Evolutionary conservation across 768 basidiomycete genomes (phyloP).

Genomic region (Coprinellus aureogranulatus): DNA sequence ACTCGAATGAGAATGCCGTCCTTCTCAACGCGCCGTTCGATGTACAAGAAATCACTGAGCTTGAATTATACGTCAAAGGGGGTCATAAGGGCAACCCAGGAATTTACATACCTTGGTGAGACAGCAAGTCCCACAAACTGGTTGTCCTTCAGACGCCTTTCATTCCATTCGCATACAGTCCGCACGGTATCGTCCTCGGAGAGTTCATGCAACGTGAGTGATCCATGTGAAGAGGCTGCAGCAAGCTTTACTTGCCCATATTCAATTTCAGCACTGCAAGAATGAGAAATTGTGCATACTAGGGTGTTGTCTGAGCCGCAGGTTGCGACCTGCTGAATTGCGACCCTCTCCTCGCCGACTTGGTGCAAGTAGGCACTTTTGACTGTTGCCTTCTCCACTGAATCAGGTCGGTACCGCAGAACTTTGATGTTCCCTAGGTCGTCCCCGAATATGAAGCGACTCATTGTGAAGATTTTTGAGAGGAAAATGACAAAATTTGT

Average conservation of each 20-base stretch:
- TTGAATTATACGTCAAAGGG: constrained; percentile 16
- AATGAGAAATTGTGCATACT: constrained; percentile 31
- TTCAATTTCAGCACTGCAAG: constrained; percentile 2
- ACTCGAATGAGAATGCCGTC: constrained; percentile 30
- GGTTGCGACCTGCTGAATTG: constrained; percentile 31
- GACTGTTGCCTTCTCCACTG: constrained; percentile 29
- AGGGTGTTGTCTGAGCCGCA: constrained; percentile 28
- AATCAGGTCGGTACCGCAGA: constrained; percentile 39
- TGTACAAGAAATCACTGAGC: constrained; percentile 66
- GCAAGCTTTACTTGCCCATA: constrained; percentile 56
- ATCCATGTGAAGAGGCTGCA: constrained; percentile 63
- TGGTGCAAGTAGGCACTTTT: constrained; percentile 32
- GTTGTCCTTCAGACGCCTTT: constrained; percentile 55
- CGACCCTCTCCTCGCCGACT: constrained; percentile 19
- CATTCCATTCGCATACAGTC: constrained; percentile 55
- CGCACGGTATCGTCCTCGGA: constrained; percentile 41
- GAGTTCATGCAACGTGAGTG: constrained; percentile 42
- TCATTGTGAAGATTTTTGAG: constrained; percentile 38
- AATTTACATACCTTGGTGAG: constrained; percentile 49
- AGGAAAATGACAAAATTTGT: constrained; percentile 1
- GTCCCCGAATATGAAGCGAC: constrained; percentile 73
- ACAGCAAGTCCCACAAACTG: constrained; percentile 62
- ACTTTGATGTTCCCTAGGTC: constrained; percentile 75
- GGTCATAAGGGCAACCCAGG: too few relatives aligned
- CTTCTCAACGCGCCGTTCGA: constrained; percentile 70